Percentiles rank a stretch among this genome's conserved stretches.
phyloP scores from a whole-genome alignment of 345 rosid species.

The Eucalyptus lansdowneana region DNA sequence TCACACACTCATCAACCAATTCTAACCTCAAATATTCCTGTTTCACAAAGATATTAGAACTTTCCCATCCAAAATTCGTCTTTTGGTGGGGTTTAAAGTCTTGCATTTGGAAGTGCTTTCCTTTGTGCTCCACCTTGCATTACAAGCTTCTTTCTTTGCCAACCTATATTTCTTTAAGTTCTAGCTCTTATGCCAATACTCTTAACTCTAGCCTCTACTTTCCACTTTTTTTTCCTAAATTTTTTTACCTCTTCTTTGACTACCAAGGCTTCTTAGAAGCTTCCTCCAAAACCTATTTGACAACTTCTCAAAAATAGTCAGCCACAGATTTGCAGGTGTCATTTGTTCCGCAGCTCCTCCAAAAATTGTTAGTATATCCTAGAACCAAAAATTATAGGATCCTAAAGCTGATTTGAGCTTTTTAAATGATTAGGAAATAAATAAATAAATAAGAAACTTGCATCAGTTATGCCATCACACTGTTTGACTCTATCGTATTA shows the following conservation, averaged over 20 bases:
- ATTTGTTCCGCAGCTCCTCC: neutral
- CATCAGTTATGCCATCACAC: neutral
- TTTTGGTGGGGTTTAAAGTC: neutral
- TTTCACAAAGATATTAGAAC: neutral
- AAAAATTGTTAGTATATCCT: neutral
- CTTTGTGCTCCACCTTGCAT: neutral
- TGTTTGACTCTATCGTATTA: neutral
- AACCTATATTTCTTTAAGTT: neutral
- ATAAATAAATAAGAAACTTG: neutral
- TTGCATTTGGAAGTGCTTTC: neutral
- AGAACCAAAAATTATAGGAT: neutral
- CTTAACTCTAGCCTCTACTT: neutral
- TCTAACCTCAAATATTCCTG: neutral
- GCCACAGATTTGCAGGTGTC: neutral
- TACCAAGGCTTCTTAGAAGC: neutral
- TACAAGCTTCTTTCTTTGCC: neutral
- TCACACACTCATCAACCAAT: neutral
- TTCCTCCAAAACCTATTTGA: neutral
- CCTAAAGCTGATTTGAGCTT: neutral
- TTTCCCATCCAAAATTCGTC: neutral
- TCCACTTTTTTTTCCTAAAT: neutral
- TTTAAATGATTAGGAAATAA: neutral
- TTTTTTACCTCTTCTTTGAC: neutral
- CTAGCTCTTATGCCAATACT: neutral
- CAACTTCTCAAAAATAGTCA: neutral